phyloP scores from a whole-genome alignment of 179 eudicot genomes.

The Spergularia azorica region DNA sequence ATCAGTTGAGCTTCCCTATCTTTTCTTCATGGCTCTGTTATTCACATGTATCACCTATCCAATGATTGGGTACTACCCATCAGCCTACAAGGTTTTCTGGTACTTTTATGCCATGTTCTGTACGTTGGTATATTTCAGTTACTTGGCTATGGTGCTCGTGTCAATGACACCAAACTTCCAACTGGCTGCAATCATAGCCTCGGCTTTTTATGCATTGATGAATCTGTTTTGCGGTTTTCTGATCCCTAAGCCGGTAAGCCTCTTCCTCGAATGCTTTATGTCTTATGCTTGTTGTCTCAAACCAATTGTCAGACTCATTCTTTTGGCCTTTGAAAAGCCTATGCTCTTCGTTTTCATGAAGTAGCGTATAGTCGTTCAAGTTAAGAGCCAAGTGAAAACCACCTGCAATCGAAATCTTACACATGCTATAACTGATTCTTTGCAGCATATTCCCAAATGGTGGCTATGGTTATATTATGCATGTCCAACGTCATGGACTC shows the following conservation, averaged over 20 bases:
- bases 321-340: neutral
- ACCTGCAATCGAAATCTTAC: neutral
- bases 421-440: neutral
- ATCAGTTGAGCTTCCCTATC: conserved; percentile 71
- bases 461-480: conserved; percentile 73
- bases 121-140: conserved; percentile 59
- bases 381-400: neutral
- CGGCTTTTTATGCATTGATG: conserved; percentile 49
- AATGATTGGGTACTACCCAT: conserved; percentile 69
- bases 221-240: conserved; percentile 69
- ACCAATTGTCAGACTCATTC: neutral
- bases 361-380: neutral
- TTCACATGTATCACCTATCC: conserved; percentile 68
- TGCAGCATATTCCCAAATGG: conserved; percentile 77
- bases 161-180: conserved; percentile 65
- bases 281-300: no score
- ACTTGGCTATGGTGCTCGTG: conserved; percentile 74
- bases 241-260: conserved; percentile 65
- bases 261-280: conserved; percentile 11
- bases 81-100: conserved; percentile 74
- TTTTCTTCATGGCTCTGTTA: conserved; percentile 45
- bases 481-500: conserved; percentile 66
- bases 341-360: neutral
- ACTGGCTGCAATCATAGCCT: conserved; percentile 52
- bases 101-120: conserved; percentile 66